Base-by-base conservation (phyloP, 2,329 filamentous ascomycete species). In the Myriosclerotinia curreyana region DNA sequence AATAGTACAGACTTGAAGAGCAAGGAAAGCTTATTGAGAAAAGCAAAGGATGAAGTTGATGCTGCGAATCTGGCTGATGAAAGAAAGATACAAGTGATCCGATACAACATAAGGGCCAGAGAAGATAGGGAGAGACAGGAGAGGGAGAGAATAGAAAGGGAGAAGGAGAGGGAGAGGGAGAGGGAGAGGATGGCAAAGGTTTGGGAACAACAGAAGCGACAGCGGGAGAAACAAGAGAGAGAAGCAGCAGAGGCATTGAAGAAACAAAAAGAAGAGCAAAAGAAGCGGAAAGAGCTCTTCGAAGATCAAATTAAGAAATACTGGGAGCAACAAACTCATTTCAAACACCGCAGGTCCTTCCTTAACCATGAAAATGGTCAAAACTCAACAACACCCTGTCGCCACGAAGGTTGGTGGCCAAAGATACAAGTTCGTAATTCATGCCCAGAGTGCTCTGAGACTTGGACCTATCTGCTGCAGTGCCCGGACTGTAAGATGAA, bases 321-420 rank as follows among this genome's bases (percentile, higher is more conserved):
- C 42, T 14, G 11, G 14, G 12, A 40, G 25, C 20, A 28, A 15
- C 25, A 42, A 25, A 4, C 38, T 22, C 15, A 49, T 8, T 46
- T 25, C 20, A n/a, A n/a, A 5, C 8, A 4, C 1, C 46, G 42
- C 44, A 28, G 49, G 15, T 20, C 20, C 11, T 52, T 31, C 9
- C 25, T 55, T 31, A 31, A 44, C n/a, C 48, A 12, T n/a, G 34
- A 8, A 36, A n/a, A 17, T 31, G 1, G 8, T 15, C 25, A 31
- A 14, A 11, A 6, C 31, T 51, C 28, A 5, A 22, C 22, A 42
- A 46, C 48, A 64, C 53, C 28, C 40, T 71, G 66, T 42, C 14
- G 14, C 40, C 70, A 72, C 50, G 56, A 58, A 20, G 66, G 65
- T 40, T 71, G 69, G 67, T 72, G 69, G 70, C 14, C 46, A 17